Percentiles rank a stretch among this genome's conserved stretches.
phyloP scores from a whole-genome alignment of 768 basidiomycete genomes.

The Rhizopogon roseolus region DNA sequence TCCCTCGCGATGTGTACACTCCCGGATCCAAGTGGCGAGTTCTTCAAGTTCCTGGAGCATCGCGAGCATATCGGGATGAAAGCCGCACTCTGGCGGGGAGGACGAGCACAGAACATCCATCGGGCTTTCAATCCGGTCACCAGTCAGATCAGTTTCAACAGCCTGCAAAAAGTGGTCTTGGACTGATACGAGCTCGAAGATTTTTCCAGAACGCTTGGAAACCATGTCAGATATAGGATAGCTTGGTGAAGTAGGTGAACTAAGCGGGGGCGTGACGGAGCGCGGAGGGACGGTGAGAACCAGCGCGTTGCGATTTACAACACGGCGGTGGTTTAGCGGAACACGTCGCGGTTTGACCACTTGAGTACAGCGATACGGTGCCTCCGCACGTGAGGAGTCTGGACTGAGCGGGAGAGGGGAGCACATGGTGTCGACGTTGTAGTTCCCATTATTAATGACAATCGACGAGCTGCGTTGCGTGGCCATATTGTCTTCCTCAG shows the following conservation, averaged over 20 bases:
- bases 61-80: slow-evolving; percentile 23
- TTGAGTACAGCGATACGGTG: neutral
- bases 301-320: neutral
- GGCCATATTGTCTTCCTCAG: neutral
- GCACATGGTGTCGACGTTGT: neutral
- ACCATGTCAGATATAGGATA: neutral
- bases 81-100: slow-evolving; percentile 7
- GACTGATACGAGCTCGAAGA: slow-evolving; percentile 11
- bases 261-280: slow-evolving; percentile 13
- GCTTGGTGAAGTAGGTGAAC: slow-evolving; percentile 8
- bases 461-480: slow-evolving; percentile 1
- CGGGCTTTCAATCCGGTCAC: neutral
- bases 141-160: slow-evolving; percentile 2
- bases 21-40: slow-evolving; percentile 21
- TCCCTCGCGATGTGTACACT: slow-evolving; percentile 12
- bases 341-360: neutral
- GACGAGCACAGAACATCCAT: neutral
- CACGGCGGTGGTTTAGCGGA: neutral
- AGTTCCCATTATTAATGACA: neutral
- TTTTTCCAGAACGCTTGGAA: slow-evolving; percentile 16
- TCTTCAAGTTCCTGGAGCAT: slow-evolving; percentile 22
- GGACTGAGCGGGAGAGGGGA: neutral
- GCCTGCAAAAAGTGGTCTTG: slow-evolving; percentile 12
- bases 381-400: neutral
- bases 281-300: neutral